Evolutionary conservation across 1,139 yeast species (phyloP), one percentile per base, ranked within the genome.

Genomic region (Protomyces pachydermus): DNA sequence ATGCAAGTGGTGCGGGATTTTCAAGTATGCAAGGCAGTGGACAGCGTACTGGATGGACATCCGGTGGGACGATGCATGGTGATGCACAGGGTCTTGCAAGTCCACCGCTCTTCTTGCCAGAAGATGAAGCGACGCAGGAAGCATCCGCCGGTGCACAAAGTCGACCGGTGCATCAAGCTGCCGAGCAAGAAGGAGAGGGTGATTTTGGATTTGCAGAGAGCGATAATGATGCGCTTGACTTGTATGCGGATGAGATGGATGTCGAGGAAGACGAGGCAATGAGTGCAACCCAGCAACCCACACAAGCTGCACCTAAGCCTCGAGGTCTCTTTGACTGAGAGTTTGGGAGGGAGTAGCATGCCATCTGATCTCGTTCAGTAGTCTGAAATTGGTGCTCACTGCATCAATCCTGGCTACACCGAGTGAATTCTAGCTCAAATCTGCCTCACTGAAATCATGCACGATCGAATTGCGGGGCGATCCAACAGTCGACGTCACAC

Each of bases 271-370:
- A 25, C 16, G 56, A 46, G 8, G 61, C 46, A 45, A 34, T 65
- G n/a, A 66, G 62, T 4, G 66, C 66, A 16, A 62, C 66, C 4
- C 66, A 65, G 55, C 32, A 42, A 23, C 37, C 54, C 34, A 52
- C 64, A 52, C 64, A 60, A 18, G 25, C 34, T 4, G 46, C 42
- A 4, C 51, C 42, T 12, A 18, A 45, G 9, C 53, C 54, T 42
- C 42, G 60, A 37, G 64, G 66, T 48, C 56, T 64, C 18, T 64
- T 64, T 34, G 66, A 64, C 28, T 64, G 48, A 60, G 8, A 5
- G 1, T 37, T 20, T 20, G 2, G 23, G 23, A 20, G 23, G 23
- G 23, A 20, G 23, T 20, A 28, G 32, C 14, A 37, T 42, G 20
- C 48, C 48, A 42, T 42, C 48, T 42, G 48, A 42, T n/a, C 23